phyloP scores from a whole-genome alignment of 2,329 filamentous ascomycete genomes.

The Penicillium sumatraense region DNA sequence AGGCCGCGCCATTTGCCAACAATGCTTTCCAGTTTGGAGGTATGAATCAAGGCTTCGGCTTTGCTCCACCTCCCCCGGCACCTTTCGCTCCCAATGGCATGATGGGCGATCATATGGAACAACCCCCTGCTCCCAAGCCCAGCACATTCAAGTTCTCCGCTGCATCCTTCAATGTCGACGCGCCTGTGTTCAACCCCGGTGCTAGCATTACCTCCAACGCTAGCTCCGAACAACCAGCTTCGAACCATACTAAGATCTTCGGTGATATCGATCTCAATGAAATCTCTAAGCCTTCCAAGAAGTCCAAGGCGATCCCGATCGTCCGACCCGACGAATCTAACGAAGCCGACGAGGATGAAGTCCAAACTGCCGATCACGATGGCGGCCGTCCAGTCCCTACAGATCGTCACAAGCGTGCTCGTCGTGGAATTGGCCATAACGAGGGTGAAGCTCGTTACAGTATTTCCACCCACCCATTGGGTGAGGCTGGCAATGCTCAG shows the following conservation, averaged over 20 bases:
- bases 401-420: constrained; percentile 75
- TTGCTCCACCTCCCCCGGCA: constrained; percentile 62
- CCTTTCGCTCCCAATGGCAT: constrained; percentile 65
- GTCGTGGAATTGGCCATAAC: constrained; percentile 66
- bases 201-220: constrained; percentile 34
- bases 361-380: constrained; percentile 56
- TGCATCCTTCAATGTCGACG: constrained; percentile 74
- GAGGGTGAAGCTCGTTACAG: constrained; percentile 79
- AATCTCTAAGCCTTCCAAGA: constrained; percentile 68
- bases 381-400: constrained; percentile 68
- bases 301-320: constrained; percentile 84
- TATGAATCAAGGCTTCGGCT: constrained; percentile 33
- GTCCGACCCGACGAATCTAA: constrained; percentile 65
- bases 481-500: constrained; percentile 37
- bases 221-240: constrained; percentile 24
- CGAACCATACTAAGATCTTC: constrained; percentile 60
- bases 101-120: constrained; percentile 21
- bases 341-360: constrained; percentile 41
- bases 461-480: constrained; percentile 44
- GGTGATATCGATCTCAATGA: constrained; percentile 68
- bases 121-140: constrained; percentile 16
- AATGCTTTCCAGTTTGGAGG: constrained; percentile 48
- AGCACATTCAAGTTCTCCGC: constrained; percentile 68
- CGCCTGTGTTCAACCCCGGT: constrained; percentile 73
- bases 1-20: constrained; percentile 48